These are phyloP conservation scores for Phytophthora agathidicida DNA, from an alignment of 352 stramenopile species.

Conservation along the genomic window DNA sequence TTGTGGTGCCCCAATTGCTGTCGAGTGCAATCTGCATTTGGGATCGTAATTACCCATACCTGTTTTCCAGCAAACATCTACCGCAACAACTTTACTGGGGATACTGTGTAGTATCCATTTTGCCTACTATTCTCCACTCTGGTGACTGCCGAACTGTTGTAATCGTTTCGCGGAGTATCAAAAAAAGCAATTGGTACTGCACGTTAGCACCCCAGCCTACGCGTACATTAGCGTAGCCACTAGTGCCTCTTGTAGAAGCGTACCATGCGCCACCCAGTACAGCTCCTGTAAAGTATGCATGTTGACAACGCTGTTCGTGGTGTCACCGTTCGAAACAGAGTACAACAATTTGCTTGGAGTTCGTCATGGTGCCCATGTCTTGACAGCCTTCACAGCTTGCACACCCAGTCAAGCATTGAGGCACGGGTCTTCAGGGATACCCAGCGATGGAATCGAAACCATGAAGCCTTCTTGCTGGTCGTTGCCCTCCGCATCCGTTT, in stretches of 20 bases:
- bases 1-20: too few relatives aligned
- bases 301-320: slow-evolving; percentile 16
- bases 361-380: slow-evolving; percentile 4
- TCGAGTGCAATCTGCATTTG: too few relatives aligned
- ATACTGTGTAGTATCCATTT: too few relatives aligned
- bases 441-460: slow-evolving; percentile 2
- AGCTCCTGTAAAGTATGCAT: slow-evolving; percentile 15
- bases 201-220: slow-evolving; percentile 4
- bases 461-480: slow-evolving; percentile 22
- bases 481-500: slow-evolving; percentile 11
- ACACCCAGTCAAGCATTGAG: slow-evolving; percentile 11
- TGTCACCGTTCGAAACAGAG: neutral
- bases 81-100: too few relatives aligned
- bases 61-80: too few relatives aligned
- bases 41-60: too few relatives aligned
- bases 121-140: too few relatives aligned
- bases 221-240: slow-evolving; percentile 18
- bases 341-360: neutral
- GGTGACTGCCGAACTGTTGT: too few relatives aligned
- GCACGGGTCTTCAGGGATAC: slow-evolving; percentile 19
- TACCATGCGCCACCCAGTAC: slow-evolving; percentile 15
- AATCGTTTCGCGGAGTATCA: too few relatives aligned
- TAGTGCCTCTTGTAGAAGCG: slow-evolving; percentile 17
- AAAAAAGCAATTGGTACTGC: too few relatives aligned
- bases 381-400: slow-evolving; percentile 4